A percentile compares a stretch with the other conserved stretches of the same genome.
Evolutionary conservation across 108 stramenopile genomes (phyloP).

Genomic region (Cyclostephanos invisitatus): DNA sequence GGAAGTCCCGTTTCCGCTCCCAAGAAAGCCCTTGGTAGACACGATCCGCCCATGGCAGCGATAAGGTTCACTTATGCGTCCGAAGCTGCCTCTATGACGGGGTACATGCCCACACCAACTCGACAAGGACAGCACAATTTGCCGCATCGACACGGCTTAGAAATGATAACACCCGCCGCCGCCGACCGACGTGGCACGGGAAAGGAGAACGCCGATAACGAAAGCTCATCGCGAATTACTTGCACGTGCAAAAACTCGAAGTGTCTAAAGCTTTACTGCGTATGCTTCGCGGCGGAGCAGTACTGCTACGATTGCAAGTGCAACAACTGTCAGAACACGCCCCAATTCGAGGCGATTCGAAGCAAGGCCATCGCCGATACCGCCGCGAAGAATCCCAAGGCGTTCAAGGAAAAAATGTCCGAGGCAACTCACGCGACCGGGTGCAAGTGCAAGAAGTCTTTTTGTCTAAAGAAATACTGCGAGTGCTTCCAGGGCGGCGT

Average conservation of each 20-base stretch:
- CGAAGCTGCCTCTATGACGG: not conserved
- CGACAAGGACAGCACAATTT: conserved; percentile 7
- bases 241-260: conserved; percentile 91
- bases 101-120: conserved; percentile 8
- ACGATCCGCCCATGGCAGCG: conserved; percentile 15
- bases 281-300: conserved; percentile 87
- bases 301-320: conserved; percentile 95
- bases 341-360: conserved; percentile 65
- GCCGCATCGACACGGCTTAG: not conserved
- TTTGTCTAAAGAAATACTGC: conserved; percentile 98
- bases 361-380: conserved; percentile 90
- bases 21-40: not conserved
- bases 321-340: conserved; percentile 80
- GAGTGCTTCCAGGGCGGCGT: conserved; percentile 97
- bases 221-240: conserved; percentile 19
- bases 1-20: conserved; percentile 41
- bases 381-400: conserved; percentile 80
- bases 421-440: conserved; percentile 81
- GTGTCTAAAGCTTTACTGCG: conserved; percentile 96
- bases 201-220: conserved; percentile 23
- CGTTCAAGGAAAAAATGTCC: conserved; percentile 71
- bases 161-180: conserved; percentile 20
- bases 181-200: conserved; percentile 19
- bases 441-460: conserved; percentile 92
- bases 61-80: conserved; percentile 3